Evolutionary conservation across 106 monocot species (phyloP), one percentile per base, ranked within the genome.

Genomic region (Gastrodia elata): DNA sequence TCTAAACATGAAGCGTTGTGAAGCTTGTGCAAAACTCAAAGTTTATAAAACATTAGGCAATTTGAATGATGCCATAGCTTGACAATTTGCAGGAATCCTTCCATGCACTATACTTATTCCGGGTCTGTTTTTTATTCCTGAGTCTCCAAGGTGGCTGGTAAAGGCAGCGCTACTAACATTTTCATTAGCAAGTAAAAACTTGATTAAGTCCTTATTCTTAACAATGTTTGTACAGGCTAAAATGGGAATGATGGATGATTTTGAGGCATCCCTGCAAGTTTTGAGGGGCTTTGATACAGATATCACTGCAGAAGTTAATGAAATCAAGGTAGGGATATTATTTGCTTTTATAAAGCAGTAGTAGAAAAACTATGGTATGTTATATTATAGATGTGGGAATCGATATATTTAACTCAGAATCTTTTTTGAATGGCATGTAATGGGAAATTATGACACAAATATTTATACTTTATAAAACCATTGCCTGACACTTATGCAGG

Each of bases 61-160:
- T 35, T 67, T 37, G n/a, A 13, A 37, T 67, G 37, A 67, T 67
- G 5, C 22, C 37, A 37, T 20, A 20, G 1, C 37, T 38, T 67
- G 34, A 36, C 18, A 67, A 36, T 67, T 26, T 90, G 58, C 73
- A 96, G 96, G 96, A 68, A 80, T 83, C 39, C 49, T 96, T 75
- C 96, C 96, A 18, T 96, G 96, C 76, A 90, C 83, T 41, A 75
- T 92, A 43, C 77, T 96, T 40, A 90, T 96, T 69, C 96, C 96
- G 65, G 90, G 87, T 43, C 73, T 96, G 14, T 96, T 96, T 78
- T 96, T 96, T 68, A 96, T 96, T 68, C 96, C 92, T 4, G 96
- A 96, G 80, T 96, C 96, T 33, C 96, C 96, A 30, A 83, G 96
- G 70, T 96, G 94, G 94, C 78, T 94, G 94, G 91, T 94, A 74